Evolutionary conservation across 306 rosid species (phyloP).

Genomic region (Quercus glauca): DNA sequence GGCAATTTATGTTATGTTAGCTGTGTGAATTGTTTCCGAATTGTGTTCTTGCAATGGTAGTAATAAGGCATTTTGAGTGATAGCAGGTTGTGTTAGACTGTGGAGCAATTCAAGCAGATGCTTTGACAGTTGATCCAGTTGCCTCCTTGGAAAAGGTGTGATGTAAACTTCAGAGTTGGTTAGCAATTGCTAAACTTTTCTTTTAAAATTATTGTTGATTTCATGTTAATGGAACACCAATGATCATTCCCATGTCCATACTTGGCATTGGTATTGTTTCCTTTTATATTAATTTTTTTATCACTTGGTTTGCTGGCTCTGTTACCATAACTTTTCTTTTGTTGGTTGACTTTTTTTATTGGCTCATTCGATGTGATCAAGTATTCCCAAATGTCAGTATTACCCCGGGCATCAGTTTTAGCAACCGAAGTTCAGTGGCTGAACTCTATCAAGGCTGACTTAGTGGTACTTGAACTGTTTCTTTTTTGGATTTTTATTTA

Average conservation of each 20-base stretch:
- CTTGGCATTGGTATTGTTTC: neutral
- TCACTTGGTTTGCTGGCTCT: neutral
- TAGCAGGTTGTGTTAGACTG: slow-evolving; percentile 82
- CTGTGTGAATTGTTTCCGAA: neutral
- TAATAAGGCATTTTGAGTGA: neutral
- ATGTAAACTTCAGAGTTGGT: neutral
- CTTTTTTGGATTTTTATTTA: neutral
- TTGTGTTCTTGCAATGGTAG: too few species aligned
- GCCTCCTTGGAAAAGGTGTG: slow-evolving; percentile 13
- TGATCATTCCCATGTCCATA: neutral
- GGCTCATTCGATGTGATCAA: neutral
- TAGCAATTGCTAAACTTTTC: too few species aligned
- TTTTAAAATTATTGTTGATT: neutral
- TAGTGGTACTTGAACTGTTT: slow-evolving; percentile 63
- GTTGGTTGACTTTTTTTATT: neutral
- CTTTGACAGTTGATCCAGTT: slow-evolving; percentile 42
- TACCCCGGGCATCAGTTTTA: slow-evolving; percentile 75
- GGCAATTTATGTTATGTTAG: too few species aligned
- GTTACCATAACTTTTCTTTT: neutral
- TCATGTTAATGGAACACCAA: neutral
- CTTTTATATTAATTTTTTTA: neutral
- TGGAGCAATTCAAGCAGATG: slow-evolving; percentile 98
- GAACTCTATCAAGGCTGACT: slow-evolving; percentile 80
- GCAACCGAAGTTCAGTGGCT: slow-evolving; percentile 78
- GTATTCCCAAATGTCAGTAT: slow-evolving; percentile 26